Percentiles rank a stretch among this genome's conserved stretches.
Conservation (phyloP, 2,329 filamentous ascomycete genomes). For the Curvularia verruculosa region DNA sequence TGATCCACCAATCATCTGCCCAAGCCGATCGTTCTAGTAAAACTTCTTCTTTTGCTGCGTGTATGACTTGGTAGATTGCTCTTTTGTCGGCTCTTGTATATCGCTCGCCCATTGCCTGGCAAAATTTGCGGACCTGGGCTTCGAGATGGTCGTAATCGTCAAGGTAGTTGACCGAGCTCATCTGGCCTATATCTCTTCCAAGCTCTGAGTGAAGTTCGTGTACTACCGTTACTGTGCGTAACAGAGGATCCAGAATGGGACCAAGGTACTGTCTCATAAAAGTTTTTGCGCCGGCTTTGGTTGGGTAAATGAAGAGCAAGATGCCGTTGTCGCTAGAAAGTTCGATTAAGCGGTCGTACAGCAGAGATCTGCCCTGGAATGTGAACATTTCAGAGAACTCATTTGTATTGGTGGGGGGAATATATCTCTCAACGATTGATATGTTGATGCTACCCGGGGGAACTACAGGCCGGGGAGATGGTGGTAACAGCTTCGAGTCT, state of each 20-base stretch:
- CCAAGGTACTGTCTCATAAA: constrained; percentile 66
- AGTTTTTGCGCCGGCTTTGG: constrained; percentile 60
- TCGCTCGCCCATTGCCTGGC: constrained; percentile 34
- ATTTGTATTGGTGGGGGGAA: constrained; percentile 64
- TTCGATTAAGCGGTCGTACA: constrained; percentile 66
- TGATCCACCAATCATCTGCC: constrained; percentile 67
- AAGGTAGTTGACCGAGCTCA: constrained; percentile 61
- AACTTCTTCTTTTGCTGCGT: constrained; percentile 59
- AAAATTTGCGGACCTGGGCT: constrained; percentile 39
- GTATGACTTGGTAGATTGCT: constrained; percentile 53
- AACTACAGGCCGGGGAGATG: constrained; percentile 63
- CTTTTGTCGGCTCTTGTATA: constrained; percentile 36
- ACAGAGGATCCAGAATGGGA: constrained; percentile 65
- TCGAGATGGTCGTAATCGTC: constrained; percentile 61
- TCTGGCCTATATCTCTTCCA: constrained; percentile 59
- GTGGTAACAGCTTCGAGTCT: constrained; percentile 56
- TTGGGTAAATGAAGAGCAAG: constrained; percentile 69
- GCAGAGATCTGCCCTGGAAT: constrained; percentile 58
- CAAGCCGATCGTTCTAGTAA: constrained; percentile 60
- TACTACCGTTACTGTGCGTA: constrained; percentile 64
- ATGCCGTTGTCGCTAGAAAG: constrained; percentile 63
- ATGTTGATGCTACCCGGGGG: constrained; percentile 66
- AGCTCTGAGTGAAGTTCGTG: constrained; percentile 65
- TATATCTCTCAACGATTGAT: constrained; percentile 67
- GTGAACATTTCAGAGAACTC: constrained; percentile 67